Percentiles rank a stretch among this genome's conserved stretches.
Conservation (phyloP, 305 asterid genomes). For the Ilex paraguariensis region DNA sequence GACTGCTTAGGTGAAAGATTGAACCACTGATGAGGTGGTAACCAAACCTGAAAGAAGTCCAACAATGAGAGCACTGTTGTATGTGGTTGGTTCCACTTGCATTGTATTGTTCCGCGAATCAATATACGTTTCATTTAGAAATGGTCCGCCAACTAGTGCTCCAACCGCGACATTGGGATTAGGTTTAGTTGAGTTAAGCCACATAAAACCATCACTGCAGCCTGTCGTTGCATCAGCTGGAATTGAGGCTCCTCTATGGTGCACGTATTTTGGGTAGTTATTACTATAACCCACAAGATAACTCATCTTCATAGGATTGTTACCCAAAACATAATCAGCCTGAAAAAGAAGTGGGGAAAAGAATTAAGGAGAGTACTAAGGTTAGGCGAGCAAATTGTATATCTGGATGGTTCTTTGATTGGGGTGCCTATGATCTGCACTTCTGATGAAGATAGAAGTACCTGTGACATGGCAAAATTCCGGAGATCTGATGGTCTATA, state of each 20-base stretch:
- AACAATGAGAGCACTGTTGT: slow-evolving; percentile 69
- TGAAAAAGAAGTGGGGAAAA: slow-evolving; percentile 15
- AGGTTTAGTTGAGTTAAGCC: slow-evolving; percentile 64
- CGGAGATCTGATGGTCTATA: slow-evolving; percentile 77
- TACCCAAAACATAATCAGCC: slow-evolving; percentile 83
- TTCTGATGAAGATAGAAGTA: slow-evolving; percentile 7
- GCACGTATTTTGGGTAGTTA: slow-evolving; percentile 59
- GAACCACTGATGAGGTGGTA: slow-evolving; percentile 80
- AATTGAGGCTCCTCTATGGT: slow-evolving; percentile 93
- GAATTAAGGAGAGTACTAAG: too few species aligned
- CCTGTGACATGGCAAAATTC: slow-evolving; percentile 85
- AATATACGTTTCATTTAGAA: slow-evolving; percentile 62
- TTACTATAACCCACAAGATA: slow-evolving; percentile 75
- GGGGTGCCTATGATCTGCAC: neutral
- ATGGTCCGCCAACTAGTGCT: slow-evolving; percentile 92
- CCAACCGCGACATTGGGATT: slow-evolving; percentile 87
- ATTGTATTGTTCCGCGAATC: slow-evolving; percentile 87
- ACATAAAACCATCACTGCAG: slow-evolving; percentile 83
- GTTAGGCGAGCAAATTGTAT: too few species aligned
- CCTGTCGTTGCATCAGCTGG: slow-evolving; percentile 56
- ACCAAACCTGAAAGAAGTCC: slow-evolving; percentile 89
- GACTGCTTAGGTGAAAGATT: slow-evolving; percentile 46
- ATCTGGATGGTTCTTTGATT: too few species aligned
- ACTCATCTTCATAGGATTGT: slow-evolving; percentile 78
- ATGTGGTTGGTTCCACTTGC: slow-evolving; percentile 91